phyloP scores from a whole-genome alignment of 805 yeast species.

The Hanseniaspora occidentalis region DNA sequence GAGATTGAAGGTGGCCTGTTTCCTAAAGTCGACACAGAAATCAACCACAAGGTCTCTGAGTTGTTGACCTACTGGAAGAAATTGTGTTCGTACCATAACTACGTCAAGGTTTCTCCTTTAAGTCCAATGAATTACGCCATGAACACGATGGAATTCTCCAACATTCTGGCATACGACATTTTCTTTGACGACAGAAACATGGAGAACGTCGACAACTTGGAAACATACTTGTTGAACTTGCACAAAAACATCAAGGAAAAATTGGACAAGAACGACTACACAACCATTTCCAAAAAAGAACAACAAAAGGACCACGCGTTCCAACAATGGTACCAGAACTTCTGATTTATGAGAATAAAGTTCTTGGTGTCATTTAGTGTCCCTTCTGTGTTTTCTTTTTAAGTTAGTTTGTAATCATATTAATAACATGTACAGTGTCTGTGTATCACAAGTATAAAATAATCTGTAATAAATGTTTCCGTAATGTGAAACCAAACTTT shows the following conservation, averaged over 20 bases:
- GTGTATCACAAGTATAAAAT: too few relatives aligned
- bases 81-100: slow-evolving; percentile 16
- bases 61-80: slow-evolving; percentile 39
- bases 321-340: slow-evolving; percentile 24
- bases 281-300: slow-evolving; percentile 14
- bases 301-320: slow-evolving; percentile 16
- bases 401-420: too few relatives aligned
- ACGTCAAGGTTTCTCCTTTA: slow-evolving; percentile 17
- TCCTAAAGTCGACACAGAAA: slow-evolving; percentile 57
- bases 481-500: too few relatives aligned
- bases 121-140: slow-evolving; percentile 23
- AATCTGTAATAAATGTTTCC: too few relatives aligned
- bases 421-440: too few relatives aligned
- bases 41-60: slow-evolving; percentile 56
- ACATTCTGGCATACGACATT: slow-evolving; percentile 38
- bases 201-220: slow-evolving; percentile 42
- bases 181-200: slow-evolving; percentile 63
- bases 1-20: slow-evolving; percentile 32
- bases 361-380: too few relatives aligned
- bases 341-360: too few relatives aligned
- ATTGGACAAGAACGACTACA: slow-evolving; percentile 32
- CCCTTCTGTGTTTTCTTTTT: too few relatives aligned
- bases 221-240: slow-evolving; percentile 54
- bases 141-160: slow-evolving; percentile 17
- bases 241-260: slow-evolving; percentile 52